These are phyloP conservation scores for Sporisorium reilianum DNA, from an alignment of 1,284 basidiomycete species.

Conservation along the genomic window DNA sequence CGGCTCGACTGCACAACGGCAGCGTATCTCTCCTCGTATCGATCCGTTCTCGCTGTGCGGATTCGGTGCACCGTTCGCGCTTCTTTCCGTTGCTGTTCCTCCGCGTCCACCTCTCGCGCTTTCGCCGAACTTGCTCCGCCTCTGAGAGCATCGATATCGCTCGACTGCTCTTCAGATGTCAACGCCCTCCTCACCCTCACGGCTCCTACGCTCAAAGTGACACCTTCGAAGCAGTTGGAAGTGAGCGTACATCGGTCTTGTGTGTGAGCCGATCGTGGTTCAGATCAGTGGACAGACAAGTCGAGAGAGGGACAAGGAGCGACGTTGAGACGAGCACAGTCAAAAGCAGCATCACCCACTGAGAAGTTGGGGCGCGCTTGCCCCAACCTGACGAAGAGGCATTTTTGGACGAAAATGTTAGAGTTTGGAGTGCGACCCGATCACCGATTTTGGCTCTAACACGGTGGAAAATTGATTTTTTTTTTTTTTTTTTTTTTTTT, in stretches of 20 bases:
- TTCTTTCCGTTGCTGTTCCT: not conserved
- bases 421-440: not conserved
- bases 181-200: not conserved
- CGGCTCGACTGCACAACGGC: not conserved
- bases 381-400: not conserved
- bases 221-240: not conserved
- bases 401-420: not conserved
- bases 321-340: no score
- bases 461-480: not conserved
- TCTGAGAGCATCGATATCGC: conserved; percentile 5
- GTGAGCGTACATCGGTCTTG: not conserved
- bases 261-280: not conserved
- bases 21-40: conserved; percentile 15
- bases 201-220: not conserved
- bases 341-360: no score
- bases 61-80: conserved; percentile 16
- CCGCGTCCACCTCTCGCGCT: conserved; percentile 12
- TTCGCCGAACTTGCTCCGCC: conserved; percentile 27
- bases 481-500: not conserved
- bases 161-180: not conserved
- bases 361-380: not conserved
- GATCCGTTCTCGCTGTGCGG: conserved; percentile 13
- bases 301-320: not conserved
- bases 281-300: not conserved
- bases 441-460: not conserved